Evolutionary conservation across 225 moss, liverwort and hornwort genomes (phyloP).

Genomic region (Antitrichia curtipendula): DNA sequence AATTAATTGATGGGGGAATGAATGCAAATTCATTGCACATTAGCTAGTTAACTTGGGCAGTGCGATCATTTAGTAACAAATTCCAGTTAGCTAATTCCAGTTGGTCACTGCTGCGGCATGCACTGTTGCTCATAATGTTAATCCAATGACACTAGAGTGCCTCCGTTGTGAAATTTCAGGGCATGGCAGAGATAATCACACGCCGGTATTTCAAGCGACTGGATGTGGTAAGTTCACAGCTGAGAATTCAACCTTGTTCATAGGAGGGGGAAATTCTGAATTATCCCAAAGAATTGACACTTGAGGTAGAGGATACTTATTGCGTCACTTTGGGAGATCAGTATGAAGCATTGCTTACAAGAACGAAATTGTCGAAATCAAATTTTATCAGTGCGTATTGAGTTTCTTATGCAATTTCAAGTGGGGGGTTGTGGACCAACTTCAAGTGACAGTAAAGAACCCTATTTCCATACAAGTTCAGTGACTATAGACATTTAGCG

Average conservation of each 20-base stretch:
- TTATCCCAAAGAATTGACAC: background rate
- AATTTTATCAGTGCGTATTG: background rate
- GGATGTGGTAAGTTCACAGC: conserved; percentile 52
- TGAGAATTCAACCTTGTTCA: background rate
- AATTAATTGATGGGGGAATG: background rate
- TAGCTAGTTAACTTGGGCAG: background rate
- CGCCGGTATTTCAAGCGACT: conserved; percentile 58
- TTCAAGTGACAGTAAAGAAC: background rate
- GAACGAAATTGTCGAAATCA: background rate
- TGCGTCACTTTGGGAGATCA: background rate
- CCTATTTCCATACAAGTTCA: background rate
- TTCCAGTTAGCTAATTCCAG: background rate
- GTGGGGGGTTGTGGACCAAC: background rate
- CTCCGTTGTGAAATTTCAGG: conserved; percentile 26
- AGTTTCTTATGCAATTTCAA: background rate
- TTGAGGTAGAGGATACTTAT: background rate
- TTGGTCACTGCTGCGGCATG: background rate
- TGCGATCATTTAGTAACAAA: background rate
- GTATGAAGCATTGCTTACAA: background rate
- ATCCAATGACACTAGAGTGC: background rate
- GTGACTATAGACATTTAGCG: background rate
- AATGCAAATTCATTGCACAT: background rate
- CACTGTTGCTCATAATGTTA: background rate
- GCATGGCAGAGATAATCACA: conserved; percentile 71
- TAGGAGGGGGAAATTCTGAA: background rate